Base-by-base conservation (phyloP, 192 early-diverging fungal genomes). In the Mycoemilia scoparia region DNA sequence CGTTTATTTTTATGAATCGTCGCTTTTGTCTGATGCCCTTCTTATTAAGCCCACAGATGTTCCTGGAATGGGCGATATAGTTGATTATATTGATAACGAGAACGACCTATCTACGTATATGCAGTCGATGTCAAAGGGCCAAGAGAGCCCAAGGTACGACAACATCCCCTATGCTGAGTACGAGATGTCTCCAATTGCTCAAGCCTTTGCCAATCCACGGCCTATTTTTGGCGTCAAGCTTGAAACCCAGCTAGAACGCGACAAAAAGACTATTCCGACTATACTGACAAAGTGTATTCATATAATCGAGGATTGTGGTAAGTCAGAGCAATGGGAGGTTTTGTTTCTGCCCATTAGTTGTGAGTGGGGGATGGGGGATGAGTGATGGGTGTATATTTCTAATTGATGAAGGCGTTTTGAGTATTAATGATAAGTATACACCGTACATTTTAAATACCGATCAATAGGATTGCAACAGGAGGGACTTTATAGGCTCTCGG, bases 401-500 rank as follows among this genome's bases (percentile, higher is more conserved):
- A n/a, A n/a, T n/a, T 32, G 9, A 20, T 9, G 32, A 20, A n/a
- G 28, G 28, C n/a, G 28, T n/a, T n/a, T n/a, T 12, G 28, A 12
- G 12, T 12, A 19, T 7, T 18, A 12, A 5, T 37, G 21, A 19
- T 2, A 11, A 39, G 19, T 7, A 24, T 20, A 39, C 57, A n/a
- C n/a, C n/a, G n/a, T n/a, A n/a, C n/a, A n/a, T n/a, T n/a, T n/a
- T n/a, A n/a, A n/a, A n/a, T n/a, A n/a, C n/a, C n/a, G n/a, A n/a
- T n/a, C n/a, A n/a, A n/a, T n/a, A n/a, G 77, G 78, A 0, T 38
- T 85, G 29, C 60, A 74, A 16, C 74, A 66, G n/a, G 64, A 74
- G 12, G 90, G 93, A 4, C 67, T 98, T 6, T 98, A 98, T 52
- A 76, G 93, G 7, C 49, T 87, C 5, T 86, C 87, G 3, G 93